Conservation (phyloP, 129 eudicot genomes). For the Flaveria sonorensis region DNA sequence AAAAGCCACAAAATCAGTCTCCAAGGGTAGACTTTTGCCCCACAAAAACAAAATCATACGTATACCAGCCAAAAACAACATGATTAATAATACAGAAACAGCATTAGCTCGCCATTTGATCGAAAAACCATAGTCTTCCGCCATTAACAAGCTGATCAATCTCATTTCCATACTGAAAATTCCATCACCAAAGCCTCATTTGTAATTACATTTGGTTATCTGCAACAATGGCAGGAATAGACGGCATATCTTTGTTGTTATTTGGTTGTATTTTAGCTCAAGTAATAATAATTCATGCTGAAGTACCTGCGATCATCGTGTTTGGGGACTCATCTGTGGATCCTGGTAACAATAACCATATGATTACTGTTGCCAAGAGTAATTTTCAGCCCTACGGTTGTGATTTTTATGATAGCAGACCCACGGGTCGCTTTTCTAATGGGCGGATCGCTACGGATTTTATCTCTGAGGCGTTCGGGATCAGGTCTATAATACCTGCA, state of each 20-base stretch:
- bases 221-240: conserved; percentile 9
- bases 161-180: neutral
- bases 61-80: neutral
- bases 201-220: neutral
- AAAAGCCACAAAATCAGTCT: conserved; percentile 32
- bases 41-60: conserved; percentile 3
- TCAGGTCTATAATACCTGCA: conserved; percentile 68
- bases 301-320: conserved; percentile 66
- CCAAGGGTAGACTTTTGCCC: neutral
- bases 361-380: conserved; percentile 62
- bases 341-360: conserved; percentile 79
- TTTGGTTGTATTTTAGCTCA: conserved; percentile 35
- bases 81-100: neutral
- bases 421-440: conserved; percentile 82
- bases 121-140: neutral
- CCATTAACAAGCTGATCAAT: neutral
- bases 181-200: neutral
- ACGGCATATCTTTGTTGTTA: conserved; percentile 35
- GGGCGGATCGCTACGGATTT: conserved; percentile 84
- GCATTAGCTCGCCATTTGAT: conserved; percentile 7
- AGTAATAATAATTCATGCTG: conserved; percentile 34
- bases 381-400: conserved; percentile 86
- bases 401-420: conserved; percentile 58
- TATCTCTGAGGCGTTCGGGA: conserved; percentile 76
- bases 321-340: conserved; percentile 93